Percentiles rank a stretch among this genome's conserved stretches.
These are phyloP conservation scores for Pulicaria dysenterica DNA, from an alignment of 129 eudicot species.

Conservation along the genomic window DNA sequence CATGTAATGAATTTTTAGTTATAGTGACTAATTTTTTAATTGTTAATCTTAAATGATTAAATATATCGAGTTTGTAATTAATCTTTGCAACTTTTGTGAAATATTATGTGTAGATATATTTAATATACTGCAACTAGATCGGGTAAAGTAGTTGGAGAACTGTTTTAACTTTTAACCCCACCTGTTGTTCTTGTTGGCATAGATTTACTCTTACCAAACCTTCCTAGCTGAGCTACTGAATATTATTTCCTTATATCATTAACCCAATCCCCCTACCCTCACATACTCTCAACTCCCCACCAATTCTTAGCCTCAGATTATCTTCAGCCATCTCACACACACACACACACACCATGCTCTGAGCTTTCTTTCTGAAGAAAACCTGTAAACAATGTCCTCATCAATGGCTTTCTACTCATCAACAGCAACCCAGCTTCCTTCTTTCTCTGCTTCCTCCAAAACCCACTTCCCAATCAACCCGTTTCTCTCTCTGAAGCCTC, in stretches of 20 bases:
- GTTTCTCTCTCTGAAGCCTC: constrained; percentile 39
- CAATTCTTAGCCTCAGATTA: constrained; percentile 37
- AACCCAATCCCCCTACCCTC: constrained; percentile 30
- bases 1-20: no score
- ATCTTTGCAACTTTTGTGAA: no score
- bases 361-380: constrained; percentile 5
- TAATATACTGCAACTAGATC: neutral
- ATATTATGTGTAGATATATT: neutral
- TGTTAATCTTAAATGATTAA: no score
- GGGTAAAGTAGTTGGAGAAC: constrained; percentile 19
- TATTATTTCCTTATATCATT: constrained; percentile 20
- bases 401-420: constrained; percentile 66
- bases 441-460: constrained; percentile 46
- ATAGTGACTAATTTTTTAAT: no score
- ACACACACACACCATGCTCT: constrained; percentile 39
- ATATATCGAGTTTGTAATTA: no score
- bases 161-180: neutral
- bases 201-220: constrained; percentile 9
- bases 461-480: constrained; percentile 46
- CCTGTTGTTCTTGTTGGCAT: neutral
- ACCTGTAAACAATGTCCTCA: constrained; percentile 42
- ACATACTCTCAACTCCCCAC: constrained; percentile 33
- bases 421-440: constrained; percentile 58
- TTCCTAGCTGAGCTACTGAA: constrained; percentile 1
- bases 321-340: constrained; percentile 31